Percentiles rank a stretch among this genome's conserved stretches.
phyloP scores from a whole-genome alignment of 805 yeast species.

The Kazachstania africana region DNA sequence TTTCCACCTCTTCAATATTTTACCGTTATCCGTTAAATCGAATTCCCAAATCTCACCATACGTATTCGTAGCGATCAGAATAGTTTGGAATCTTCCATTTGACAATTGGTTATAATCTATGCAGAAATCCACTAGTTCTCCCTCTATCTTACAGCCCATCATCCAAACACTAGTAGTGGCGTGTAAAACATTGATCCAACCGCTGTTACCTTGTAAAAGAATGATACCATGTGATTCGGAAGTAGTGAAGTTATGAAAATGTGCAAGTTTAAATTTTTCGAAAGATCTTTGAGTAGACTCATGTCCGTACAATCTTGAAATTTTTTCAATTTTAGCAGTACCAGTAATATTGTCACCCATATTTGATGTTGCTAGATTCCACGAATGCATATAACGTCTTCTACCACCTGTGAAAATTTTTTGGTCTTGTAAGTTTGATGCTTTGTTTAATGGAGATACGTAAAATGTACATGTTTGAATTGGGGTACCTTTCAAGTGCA shows the following conservation, averaged over 20 bases:
- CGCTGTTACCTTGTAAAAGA: constrained; percentile 73
- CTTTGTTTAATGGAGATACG: constrained; percentile 11
- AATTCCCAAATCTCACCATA: constrained; percentile 90
- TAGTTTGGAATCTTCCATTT: constrained; percentile 19
- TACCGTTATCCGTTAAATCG: constrained; percentile 35
- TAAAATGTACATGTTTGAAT: constrained; percentile 50
- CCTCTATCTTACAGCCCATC: constrained; percentile 81
- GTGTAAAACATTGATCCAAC: constrained; percentile 79
- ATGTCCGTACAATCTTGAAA: constrained; percentile 85
- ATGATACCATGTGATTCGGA: constrained; percentile 45
- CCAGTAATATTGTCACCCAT: constrained; percentile 5
- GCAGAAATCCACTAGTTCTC: constrained; percentile 64
- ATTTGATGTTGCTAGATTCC: constrained; percentile 66
- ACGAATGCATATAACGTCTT: constrained; percentile 80
- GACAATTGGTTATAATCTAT: constrained; percentile 24
- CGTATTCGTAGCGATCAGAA: constrained; percentile 51
- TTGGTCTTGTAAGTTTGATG: constrained; percentile 26
- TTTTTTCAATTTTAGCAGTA: constrained; percentile 53
- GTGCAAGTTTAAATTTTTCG: constrained; percentile 73
- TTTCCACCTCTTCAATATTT: constrained; percentile 58
- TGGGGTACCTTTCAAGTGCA: constrained; percentile 71
- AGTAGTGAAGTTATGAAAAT: constrained; percentile 14
- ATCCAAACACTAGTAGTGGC: constrained; percentile 79
- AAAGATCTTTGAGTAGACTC: constrained; percentile 74
- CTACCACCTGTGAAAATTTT: constrained; percentile 76